These are phyloP conservation scores for Chlorella variabilis DNA, from an alignment of 163 green algal species.

Conservation along the genomic window DNA sequence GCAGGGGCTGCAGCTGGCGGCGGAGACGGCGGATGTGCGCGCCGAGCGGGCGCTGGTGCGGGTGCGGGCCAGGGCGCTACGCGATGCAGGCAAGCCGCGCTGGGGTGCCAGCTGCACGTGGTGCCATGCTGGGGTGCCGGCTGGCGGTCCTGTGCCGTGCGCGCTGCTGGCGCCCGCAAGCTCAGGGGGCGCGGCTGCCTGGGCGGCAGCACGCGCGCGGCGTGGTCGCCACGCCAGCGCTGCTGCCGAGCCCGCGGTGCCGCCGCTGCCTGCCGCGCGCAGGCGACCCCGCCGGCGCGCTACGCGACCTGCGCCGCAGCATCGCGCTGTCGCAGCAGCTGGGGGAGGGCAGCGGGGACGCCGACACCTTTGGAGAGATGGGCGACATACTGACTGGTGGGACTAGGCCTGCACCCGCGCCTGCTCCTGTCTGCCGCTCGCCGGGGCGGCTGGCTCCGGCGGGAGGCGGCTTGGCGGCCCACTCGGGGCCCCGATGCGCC, in stretches of 20 bases:
- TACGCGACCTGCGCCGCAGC: slow-evolving; percentile 33
- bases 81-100: slow-evolving; percentile 5
- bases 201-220: no score
- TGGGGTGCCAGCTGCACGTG: no score
- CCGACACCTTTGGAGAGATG: slow-evolving; percentile 53
- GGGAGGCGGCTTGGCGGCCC: neutral
- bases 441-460: neutral
- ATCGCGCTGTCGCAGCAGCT: slow-evolving; percentile 35
- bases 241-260: no score
- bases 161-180: no score
- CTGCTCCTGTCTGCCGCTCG: neutral
- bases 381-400: slow-evolving; percentile 43
- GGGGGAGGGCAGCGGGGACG: slow-evolving; percentile 36
- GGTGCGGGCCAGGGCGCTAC: slow-evolving; percentile 18
- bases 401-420: no score
- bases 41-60: slow-evolving; percentile 36
- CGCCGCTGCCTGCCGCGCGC: neutral
- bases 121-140: no score
- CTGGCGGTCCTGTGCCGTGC: no score
- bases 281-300: slow-evolving; percentile 11
- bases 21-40: slow-evolving; percentile 24
- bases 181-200: no score
- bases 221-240: no score
- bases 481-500: neutral
- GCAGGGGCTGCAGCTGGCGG: slow-evolving; percentile 29